Evolutionary conservation across 768 basidiomycete genomes (phyloP), one percentile per base, ranked within the genome.

Genomic region (Podaxis sp.): DNA sequence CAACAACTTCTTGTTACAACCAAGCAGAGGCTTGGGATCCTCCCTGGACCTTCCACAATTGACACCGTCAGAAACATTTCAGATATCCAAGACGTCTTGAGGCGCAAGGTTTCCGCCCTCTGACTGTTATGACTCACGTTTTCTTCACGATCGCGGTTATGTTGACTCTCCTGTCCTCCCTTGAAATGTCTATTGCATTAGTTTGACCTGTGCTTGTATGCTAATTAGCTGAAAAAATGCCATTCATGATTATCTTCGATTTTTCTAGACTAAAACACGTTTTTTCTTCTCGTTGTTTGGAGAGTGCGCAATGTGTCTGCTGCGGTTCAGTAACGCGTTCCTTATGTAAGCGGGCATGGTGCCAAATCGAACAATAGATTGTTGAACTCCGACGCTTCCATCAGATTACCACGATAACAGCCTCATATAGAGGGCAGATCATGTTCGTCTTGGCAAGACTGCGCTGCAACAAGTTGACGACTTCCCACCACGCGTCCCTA

Each of bases 21-120:
- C 63, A 92, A 91, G 74, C 90, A 92, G 71, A 87, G 92, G 52
- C 81, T 93, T 38, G 81, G 84, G 12, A 88, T 93, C 67, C 83
- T 93, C 67, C 92, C 92, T 64, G 86, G 85, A 59, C 79, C 88
- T 44, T 83, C 84, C 33, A 80, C 86, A 57, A 76, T 86, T 63
- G 92, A 93, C 57, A 85, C 87, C 38, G 84, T 85, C 28, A 84
- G 90, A 68, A 82, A 82, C 57, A 85, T 94, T 65, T 77, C 85
- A 48, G 92, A 94, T 39, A 85, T 93, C 60, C 89, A 91, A 74
- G 90, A 92, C 19, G 84, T 80, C 67, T 81, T 94, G 66, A 78
- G 81, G 55, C 79, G 81, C 67, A 85, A 84, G 70, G 75, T 75
- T 56, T 65, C 70, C 52, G 59, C 60, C 44, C 58, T 57, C 39